Base-by-base conservation (phyloP, 768 basidiomycete genomes). In the Kwoniella europaea region DNA sequence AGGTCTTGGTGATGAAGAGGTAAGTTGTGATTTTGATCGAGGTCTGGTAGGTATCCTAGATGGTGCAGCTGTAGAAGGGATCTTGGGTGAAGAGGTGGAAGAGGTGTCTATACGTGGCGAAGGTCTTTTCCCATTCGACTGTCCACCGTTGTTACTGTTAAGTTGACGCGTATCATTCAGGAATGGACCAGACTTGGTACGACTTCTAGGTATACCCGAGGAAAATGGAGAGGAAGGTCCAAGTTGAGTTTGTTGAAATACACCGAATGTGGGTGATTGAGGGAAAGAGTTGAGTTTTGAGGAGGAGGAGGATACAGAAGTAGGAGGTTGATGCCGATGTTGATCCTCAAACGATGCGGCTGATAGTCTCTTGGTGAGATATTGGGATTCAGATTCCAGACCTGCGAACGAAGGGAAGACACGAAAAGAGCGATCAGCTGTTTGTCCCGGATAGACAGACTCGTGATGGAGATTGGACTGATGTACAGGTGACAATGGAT, bases 291-390 rank as follows among this genome's bases (percentile, higher is more conserved):
- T 68, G 16, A 52, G 35, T 18, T 20, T 57, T 46, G 43, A 35
- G 16, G 44, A 27, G 12, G 44, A 29, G 42, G 27, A 56, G 10
- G n/a, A 43, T 50, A 5, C 18, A 35, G 35, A 6, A 16, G 13
- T 53, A 16, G n/a, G 9, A 10, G 20, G 43, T 42, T 18, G 50
- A 41, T 55, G 15, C 20, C 7, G 35, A 35, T 35, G 35, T 35
- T 35, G 35, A 35, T 61, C 58, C 15, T 68, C 67, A 57, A 70
- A 68, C 10, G 64, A 55, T 20, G 71, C 67, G 27, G 65, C 65
- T 46, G 76, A 76, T 35, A 76, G 59, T 43, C 76, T 71, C 56
- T 74, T 73, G 52, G 76, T 64, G 16, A 76, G 65, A 67, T 70
- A 74, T 35, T 66, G 56, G n/a, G 75, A 76, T 66, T 76, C 75